These are phyloP conservation scores for Annulohypoxylon moriforme DNA, from an alignment of 495 filamentous ascomycete species.

Conservation along the genomic window DNA sequence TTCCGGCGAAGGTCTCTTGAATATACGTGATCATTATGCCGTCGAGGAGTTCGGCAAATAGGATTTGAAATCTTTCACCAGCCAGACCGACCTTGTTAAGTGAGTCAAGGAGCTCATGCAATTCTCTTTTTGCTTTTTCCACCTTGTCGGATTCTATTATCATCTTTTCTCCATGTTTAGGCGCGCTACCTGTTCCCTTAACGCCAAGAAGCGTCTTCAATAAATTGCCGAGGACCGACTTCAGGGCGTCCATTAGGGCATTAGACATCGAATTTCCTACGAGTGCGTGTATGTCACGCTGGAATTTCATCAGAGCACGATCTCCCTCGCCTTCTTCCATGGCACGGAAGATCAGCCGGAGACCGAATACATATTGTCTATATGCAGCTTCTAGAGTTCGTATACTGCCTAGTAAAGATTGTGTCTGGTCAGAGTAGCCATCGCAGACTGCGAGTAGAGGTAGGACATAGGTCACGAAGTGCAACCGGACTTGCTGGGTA, in stretches of 20 bases:
- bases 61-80: slow-evolving; percentile 76
- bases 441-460: slow-evolving; percentile 57
- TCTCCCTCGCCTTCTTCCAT: slow-evolving; percentile 50
- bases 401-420: slow-evolving; percentile 59
- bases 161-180: slow-evolving; percentile 22
- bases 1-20: slow-evolving; percentile 65
- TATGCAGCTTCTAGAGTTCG: slow-evolving; percentile 62
- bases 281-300: slow-evolving; percentile 71
- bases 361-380: slow-evolving; percentile 60
- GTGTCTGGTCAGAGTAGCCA: slow-evolving; percentile 52
- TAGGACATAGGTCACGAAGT: slow-evolving; percentile 64
- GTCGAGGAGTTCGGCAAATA: slow-evolving; percentile 81
- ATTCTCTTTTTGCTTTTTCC: slow-evolving; percentile 58
- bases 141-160: slow-evolving; percentile 23
- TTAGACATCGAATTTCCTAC: slow-evolving; percentile 72
- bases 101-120: slow-evolving; percentile 68
- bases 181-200: slow-evolving; percentile 39
- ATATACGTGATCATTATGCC: slow-evolving; percentile 74
- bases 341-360: slow-evolving; percentile 57
- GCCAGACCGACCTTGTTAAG: slow-evolving; percentile 79
- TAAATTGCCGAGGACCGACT: slow-evolving; percentile 63
- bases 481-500: slow-evolving; percentile 61
- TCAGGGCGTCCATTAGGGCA: slow-evolving; percentile 63
- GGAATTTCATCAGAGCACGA: slow-evolving; percentile 61
- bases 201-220: slow-evolving; percentile 69